Base-by-base conservation (phyloP, 169 alveolate genomes). In the Plasmodium vivax region DNA sequence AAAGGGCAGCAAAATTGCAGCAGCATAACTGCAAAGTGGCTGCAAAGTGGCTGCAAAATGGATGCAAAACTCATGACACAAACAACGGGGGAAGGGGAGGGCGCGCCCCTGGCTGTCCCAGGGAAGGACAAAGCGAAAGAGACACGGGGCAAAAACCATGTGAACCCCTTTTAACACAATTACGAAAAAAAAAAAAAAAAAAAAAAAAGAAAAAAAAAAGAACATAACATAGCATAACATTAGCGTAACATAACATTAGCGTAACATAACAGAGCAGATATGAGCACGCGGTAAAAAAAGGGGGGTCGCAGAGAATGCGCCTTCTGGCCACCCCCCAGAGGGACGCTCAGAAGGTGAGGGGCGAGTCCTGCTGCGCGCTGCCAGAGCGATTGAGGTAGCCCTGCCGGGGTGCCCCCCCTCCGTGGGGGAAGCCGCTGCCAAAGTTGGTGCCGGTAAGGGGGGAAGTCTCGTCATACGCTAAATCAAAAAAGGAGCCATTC, bases 401-500 rank as follows among this genome's bases (percentile, higher is more conserved):
- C 41, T 84, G 68, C 43, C 43, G 74, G 1, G 34, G 10, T 4
- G 38, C 9, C 27, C 56, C 79, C n/a, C n/a, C n/a, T n/a, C n/a
- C n/a, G n/a, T n/a, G n/a, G n/a, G n/a, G n/a, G n/a, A n/a, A n/a
- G n/a, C n/a, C n/a, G 8, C 23, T 16, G 12, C 62, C 62, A 75
- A 71, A 84, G 32, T 30, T 45, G 34, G 74, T 14, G 12, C 93
- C 93, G 5, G 93, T 85, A 34, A 85, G 75, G 14, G 93, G 93
- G 47, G 93, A 85, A 0, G 93, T 85, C 41, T 85, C 93, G 16
- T 85, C 93, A 85, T 72, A 85, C 2, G 93, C 30, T n/a, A 47
- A 27, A 56, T 85, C 93, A 47, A 85, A 73, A 74, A 85, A 27
- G 32, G 93, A 73, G n/a, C 27, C 23, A 6, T 34, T 71, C 8